Evolutionary conservation across 345 rosid genomes (phyloP), one percentile per base, ranked within the genome.

Genomic region (Lepidium aucheri): DNA sequence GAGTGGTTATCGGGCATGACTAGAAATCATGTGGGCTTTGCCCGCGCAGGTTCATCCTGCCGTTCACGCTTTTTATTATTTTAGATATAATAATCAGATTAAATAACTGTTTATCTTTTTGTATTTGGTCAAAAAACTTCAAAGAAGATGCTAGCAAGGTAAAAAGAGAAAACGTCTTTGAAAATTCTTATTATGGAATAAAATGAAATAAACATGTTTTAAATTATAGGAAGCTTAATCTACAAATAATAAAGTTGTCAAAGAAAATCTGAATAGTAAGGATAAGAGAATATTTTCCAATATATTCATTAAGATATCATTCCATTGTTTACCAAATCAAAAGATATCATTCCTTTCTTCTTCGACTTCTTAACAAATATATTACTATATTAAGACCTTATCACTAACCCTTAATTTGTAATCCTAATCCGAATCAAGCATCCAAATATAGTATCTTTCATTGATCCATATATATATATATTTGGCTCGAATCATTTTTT

Each of bases 11-110:
- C 84, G 85, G 88, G 86, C 88, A 84, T 83, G 90, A 88, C 87
- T 90, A 82, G 88, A 91, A 91, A 83, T 86, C 88, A 82, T 83
- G 91, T 88, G 94, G 90, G 91, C 86, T 87, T 13, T 80, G 87
- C 92, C 89, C 95, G 88, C 86, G 89, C 89, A 81, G 88, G 91
- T 82, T 85, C 85, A 84, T 84, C 85, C 85, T 83, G 91, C 85
- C 69, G 63, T 52, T 62, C 74, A 60, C 62, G 67, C 1, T 28
- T 28, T 28, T 28, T 28, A 0, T 24, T 1, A 24, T 24, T 24
- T 24, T 2, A 24, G 5, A 26, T 26, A 26, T 4, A 26, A 26
- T 24, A 5, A 28, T 28, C 32, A 26, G 32, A 28, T 6, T 6
- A 7, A 28, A 28, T 28, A 5, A 28, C 32, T 28, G 1, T 6